phyloP scores from a whole-genome alignment of 805 yeast genomes.

The Wickerhamomyces bovis region DNA sequence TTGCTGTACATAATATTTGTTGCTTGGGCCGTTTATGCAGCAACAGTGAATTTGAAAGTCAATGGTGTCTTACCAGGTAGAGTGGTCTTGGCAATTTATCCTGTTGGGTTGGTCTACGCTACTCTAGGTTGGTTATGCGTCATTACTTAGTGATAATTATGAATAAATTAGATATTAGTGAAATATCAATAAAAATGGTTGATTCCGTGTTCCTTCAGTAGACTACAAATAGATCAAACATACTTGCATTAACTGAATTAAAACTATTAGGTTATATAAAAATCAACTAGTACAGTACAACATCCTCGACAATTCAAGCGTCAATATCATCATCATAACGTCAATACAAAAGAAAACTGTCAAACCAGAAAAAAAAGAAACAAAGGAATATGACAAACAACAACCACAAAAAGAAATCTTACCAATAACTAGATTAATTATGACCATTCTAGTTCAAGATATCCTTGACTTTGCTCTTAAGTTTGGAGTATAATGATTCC shows the following conservation, averaged over 20 bases:
- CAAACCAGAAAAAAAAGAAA: not conserved
- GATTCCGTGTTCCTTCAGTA: no score
- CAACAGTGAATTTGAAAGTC: conserved; percentile 49
- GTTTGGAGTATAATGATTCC: conserved; percentile 2
- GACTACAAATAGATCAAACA: not conserved
- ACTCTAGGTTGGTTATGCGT: conserved; percentile 63
- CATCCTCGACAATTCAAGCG: no score
- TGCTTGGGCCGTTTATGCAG: conserved; percentile 61
- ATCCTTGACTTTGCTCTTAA: not conserved
- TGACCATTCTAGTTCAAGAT: not conserved
- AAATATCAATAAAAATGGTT: no score
- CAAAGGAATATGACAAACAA: not conserved
- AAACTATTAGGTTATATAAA: not conserved
- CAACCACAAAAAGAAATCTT: no score
- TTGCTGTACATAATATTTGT: conserved; percentile 40
- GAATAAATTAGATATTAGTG: no score
- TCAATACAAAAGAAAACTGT: not conserved
- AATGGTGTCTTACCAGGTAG: conserved; percentile 63
- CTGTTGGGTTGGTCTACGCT: conserved; percentile 57
- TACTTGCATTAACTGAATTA: not conserved
- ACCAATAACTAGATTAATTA: no score
- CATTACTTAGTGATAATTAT: conserved; percentile 31
- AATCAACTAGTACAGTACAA: not conserved
- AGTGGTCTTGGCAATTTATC: conserved; percentile 56
- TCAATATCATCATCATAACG: not conserved